Evolutionary conservation across 768 basidiomycete genomes (phyloP).

Genomic region (Trametes coccinea): DNA sequence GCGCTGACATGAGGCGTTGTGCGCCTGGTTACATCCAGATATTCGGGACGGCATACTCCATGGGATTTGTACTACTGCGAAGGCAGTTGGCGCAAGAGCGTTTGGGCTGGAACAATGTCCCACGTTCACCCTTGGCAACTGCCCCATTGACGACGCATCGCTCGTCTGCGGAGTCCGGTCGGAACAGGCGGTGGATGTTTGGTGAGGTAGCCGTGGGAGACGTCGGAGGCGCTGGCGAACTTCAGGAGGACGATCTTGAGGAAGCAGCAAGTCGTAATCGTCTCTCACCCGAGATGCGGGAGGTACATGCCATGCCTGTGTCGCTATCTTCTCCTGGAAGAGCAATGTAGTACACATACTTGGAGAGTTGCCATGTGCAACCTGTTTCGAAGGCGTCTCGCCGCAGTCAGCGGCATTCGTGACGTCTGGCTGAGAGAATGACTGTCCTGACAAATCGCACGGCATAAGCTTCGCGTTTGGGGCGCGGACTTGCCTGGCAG

Average conservation of each 20-base stretch:
- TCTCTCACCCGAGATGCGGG: conserved; percentile 25
- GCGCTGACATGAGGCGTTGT: conserved; percentile 7
- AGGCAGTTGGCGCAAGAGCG: conserved; percentile 33
- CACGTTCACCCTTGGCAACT: background rate
- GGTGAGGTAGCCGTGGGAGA: background rate
- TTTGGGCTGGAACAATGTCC: conserved; percentile 23
- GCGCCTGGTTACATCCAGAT: conserved; percentile 9
- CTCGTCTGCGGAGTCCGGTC: background rate
- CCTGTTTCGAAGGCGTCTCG: background rate
- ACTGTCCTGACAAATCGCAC: too few relatives aligned
- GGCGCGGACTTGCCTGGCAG: too few relatives aligned
- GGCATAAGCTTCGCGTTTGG: too few relatives aligned
- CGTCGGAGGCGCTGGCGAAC: background rate
- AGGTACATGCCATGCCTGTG: conserved; percentile 20
- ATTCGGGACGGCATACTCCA: conserved; percentile 47
- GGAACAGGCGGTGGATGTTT: background rate
- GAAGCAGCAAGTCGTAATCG: background rate
- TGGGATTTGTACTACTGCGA: conserved; percentile 36
- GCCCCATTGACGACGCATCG: background rate
- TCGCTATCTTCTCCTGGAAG: conserved; percentile 8
- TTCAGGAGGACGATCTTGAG: background rate
- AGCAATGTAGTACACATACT: background rate
- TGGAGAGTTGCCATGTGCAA: background rate
- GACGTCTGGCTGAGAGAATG: background rate
- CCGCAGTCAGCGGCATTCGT: background rate